These are phyloP conservation scores for Oryza longistaminata DNA, from an alignment of 176 grass and related monocot genomes.

Conservation along the genomic window DNA sequence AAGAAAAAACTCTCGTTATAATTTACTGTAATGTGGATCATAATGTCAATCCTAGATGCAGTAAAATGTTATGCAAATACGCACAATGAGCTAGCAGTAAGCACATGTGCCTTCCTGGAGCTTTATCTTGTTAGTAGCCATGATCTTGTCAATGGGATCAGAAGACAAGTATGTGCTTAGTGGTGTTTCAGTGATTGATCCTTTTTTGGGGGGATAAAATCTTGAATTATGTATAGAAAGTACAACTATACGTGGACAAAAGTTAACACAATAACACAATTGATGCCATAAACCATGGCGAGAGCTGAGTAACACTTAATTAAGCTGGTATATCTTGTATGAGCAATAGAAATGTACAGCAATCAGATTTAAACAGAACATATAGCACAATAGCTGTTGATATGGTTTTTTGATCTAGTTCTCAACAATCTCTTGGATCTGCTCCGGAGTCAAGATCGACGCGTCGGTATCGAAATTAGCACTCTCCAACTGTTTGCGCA, in stretches of 20 bases:
- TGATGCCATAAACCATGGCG: neutral
- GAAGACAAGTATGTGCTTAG: too few relatives aligned
- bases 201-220: neutral
- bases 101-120: too few relatives aligned
- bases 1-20: neutral
- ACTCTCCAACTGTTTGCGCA: conserved; percentile 52
- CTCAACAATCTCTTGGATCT: conserved; percentile 50
- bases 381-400: neutral
- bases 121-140: too few relatives aligned
- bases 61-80: neutral
- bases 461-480: conserved; percentile 60
- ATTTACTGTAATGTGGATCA: neutral
- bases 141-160: too few relatives aligned
- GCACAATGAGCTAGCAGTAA: neutral
- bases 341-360: neutral
- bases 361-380: neutral
- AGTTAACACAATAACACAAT: neutral
- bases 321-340: neutral
- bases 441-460: conserved; percentile 49
- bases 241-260: neutral
- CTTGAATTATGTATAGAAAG: neutral
- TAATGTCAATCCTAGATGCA: neutral
- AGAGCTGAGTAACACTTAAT: neutral
- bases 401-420: conserved; percentile 16
- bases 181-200: too few relatives aligned